Base-by-base conservation (phyloP, 1,139 yeast species). In the Geotrichum reessii region DNA sequence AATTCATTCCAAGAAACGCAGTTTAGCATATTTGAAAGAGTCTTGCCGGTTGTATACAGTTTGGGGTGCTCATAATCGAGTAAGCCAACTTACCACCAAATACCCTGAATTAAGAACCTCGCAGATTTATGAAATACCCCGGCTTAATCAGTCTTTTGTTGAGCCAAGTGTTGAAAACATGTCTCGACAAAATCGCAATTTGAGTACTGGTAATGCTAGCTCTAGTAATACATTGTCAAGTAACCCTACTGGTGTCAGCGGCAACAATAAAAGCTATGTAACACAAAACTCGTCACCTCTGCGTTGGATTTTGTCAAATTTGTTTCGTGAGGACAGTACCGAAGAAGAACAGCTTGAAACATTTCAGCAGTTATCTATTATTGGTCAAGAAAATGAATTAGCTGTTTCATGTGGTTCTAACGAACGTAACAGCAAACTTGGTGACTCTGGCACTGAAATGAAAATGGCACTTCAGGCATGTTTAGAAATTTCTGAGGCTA, bases 401-500 rank as follows among this genome's bases (percentile, higher is more conserved):
- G 17, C 37, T 11, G 37, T 53, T 47, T 46, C 56, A 22, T 53
- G 48, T 9, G 56, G 47, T 1, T 33, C 51, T 21, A 25, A 46
- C 21, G 55, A 50, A 11, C 49, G 31, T 37, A 47, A 49, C 25
- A 50, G 50, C 19, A 25, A 51, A 17, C 52, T 50, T 55, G 50
- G 50, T 19, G 55, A 46, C 24, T 52, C 59, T 31, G 44, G 52
- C 1, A 57, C 50, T 25, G 69, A 67, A 50, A 63, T 67, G 52
- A 67, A 67, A 58, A 61, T 64, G 14, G 70, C 73, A 2, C 62
- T 72, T 55, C 75, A 75, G 61, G 77, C 82, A 2, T 80, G 84
- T 64, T 70, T 81, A 33, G 76, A 77, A 37, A 80, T 81, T 37
- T 77, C 83, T 0, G 83, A 80, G 63, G 76, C 81, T 2, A 73